A percentile compares a stretch with the other conserved stretches of the same genome.
These are phyloP conservation scores for cucumber (Cucumis sativus) DNA, from an alignment of 306 rosid genomes.

Conservation along the genomic window Cucumber_9930_V3 NC_026660.2:22733501-22734000, in stretches of 20 bases:
- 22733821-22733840: background rate
- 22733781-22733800: slow-evolving; percentile 3
- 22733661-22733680: slow-evolving; percentile 6
- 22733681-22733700: too few relatives aligned
- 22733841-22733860: background rate
- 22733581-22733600: background rate
- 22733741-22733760: background rate
- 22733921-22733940: too few relatives aligned
- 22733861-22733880: background rate
- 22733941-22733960: too few relatives aligned
- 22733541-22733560: background rate
- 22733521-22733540: background rate
- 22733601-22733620: slow-evolving; percentile 7
- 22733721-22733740: too few relatives aligned
- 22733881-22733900: background rate
- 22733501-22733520: background rate
- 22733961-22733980: too few relatives aligned
- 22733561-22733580: background rate
- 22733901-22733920: too few relatives aligned
- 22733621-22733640: slow-evolving; percentile 36
- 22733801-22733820: slow-evolving; percentile 1
- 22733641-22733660: slow-evolving; percentile 62
- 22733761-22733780: background rate
- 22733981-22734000: too few relatives aligned
- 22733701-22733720: too few relatives aligned